These are phyloP conservation scores for Suillus plorans DNA, from an alignment of 768 basidiomycete genomes.

Conservation along the genomic window DNA sequence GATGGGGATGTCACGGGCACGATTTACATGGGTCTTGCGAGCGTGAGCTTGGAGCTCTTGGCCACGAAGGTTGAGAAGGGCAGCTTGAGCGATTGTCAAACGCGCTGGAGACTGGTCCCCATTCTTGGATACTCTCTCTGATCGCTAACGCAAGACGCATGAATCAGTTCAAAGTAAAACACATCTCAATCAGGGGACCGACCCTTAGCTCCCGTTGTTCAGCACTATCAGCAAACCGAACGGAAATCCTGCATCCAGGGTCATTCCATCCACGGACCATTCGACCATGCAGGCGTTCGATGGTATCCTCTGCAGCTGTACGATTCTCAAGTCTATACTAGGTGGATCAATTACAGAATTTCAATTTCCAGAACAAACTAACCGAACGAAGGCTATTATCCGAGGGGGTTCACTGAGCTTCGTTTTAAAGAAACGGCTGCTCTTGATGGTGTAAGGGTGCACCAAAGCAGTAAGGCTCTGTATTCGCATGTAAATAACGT, in stretches of 20 bases:
- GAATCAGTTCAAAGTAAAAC: constrained; percentile 8
- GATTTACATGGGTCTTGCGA: constrained; percentile 7
- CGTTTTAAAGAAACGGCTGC: constrained; percentile 79
- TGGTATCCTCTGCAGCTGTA: constrained; percentile 69
- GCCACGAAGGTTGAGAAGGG: constrained; percentile 72
- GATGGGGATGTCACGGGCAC: constrained; percentile 14
- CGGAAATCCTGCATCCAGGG: constrained; percentile 72
- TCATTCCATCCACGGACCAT: constrained; percentile 83
- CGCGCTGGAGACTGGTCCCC: constrained; percentile 63
- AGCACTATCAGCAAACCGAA: constrained; percentile 75
- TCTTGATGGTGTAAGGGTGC: constrained; percentile 69
- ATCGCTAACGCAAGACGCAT: constrained; percentile 41
- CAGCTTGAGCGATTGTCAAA: constrained; percentile 76
- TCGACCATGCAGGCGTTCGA: constrained; percentile 75
- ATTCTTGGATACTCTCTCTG: constrained; percentile 59
- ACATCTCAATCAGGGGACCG: constrained; percentile 24
- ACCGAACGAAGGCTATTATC: constrained; percentile 84
- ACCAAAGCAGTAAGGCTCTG: constrained; percentile 67
- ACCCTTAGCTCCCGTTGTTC: constrained; percentile 79
- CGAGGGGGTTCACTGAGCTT: constrained; percentile 72
- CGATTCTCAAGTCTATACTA: constrained; percentile 64
- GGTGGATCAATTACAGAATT: background rate
- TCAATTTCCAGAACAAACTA: constrained; percentile 15
- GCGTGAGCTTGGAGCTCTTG: constrained; percentile 43
- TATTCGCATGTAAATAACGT: background rate